Percentiles rank a stretch among this genome's conserved stretches.
phyloP scores from a whole-genome alignment of 352 stramenopile genomes.

The Pythium biforme region DNA sequence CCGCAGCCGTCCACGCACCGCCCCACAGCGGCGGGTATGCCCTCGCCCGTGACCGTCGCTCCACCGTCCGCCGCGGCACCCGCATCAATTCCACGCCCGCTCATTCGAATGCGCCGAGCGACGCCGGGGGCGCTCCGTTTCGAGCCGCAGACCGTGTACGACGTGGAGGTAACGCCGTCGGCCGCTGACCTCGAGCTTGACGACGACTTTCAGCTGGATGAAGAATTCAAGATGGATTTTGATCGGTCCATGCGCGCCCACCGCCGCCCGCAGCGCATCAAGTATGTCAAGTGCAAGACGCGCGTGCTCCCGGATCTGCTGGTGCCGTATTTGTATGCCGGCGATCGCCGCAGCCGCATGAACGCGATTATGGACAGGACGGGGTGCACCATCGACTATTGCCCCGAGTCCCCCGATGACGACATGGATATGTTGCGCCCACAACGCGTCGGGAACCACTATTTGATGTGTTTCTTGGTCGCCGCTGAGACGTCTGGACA shows the following conservation, averaged over 20 bases:
- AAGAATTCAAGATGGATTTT: conserved; percentile 25
- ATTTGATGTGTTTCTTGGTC: conserved; percentile 63
- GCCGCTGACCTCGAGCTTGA: conserved; percentile 3
- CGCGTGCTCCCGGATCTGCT: conserved; percentile 50
- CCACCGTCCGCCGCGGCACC: background rate
- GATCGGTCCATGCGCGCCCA: conserved; percentile 12
- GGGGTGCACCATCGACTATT: conserved; percentile 65
- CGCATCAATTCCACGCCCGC: background rate
- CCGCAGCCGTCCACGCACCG: background rate
- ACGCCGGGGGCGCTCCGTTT: background rate
- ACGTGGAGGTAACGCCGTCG: background rate
- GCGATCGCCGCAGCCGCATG: conserved; percentile 44
- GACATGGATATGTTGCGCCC: conserved; percentile 28
- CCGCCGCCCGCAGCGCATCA: conserved; percentile 45
- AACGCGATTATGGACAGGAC: conserved; percentile 49
- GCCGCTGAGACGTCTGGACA: conserved; percentile 38
- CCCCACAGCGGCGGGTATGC: background rate
- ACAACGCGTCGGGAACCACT: conserved; percentile 21
- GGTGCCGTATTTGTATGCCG: conserved; percentile 58
- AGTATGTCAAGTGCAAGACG: conserved; percentile 57
- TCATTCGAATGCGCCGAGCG: background rate
- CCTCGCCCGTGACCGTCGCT: background rate
- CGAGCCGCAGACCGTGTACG: background rate
- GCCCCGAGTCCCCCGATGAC: conserved; percentile 53
- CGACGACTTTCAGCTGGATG: conserved; percentile 20